phyloP scores from a whole-genome alignment of 1,284 basidiomycete species.

The Puccinia sorghi region DNA sequence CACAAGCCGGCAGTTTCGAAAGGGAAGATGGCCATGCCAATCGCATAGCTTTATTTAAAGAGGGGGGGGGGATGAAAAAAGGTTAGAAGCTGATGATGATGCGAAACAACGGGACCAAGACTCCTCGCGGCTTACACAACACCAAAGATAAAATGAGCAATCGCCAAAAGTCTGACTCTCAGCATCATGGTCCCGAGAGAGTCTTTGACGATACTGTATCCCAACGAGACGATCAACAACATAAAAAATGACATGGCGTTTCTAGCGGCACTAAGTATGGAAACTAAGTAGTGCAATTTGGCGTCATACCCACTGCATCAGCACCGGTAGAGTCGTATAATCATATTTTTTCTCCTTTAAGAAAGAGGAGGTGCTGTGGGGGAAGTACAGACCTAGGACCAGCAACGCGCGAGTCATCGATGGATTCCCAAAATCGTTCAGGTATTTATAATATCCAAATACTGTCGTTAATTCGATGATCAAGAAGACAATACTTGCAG shows the following conservation, averaged over 20 bases:
- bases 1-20: constrained; percentile 65
- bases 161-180: constrained; percentile 73
- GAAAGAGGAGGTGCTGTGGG: constrained; percentile 57
- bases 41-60: constrained; percentile 74
- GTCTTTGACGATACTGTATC: constrained; percentile 57
- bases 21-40: constrained; percentile 87
- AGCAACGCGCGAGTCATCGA: constrained; percentile 59
- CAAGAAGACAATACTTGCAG: constrained; percentile 82
- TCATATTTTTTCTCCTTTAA: neutral
- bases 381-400: constrained; percentile 64
- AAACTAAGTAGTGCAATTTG: constrained; percentile 64
- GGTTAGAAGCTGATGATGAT: constrained; percentile 41
- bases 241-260: constrained; percentile 95
- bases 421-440: constrained; percentile 81
- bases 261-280: constrained; percentile 86
- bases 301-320: neutral
- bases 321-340: neutral
- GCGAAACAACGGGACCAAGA: neutral
- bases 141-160: constrained; percentile 88
- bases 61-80: neutral
- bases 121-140: constrained; percentile 64
- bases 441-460: constrained; percentile 81
- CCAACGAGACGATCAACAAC: constrained; percentile 73
- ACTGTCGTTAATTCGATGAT: constrained; percentile 91
- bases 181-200: constrained; percentile 76